A percentile compares a stretch with the other conserved stretches of the same genome.
Conservation (phyloP, 2,329 filamentous ascomycete genomes). For the Colletotrichum australisinense region DNA sequence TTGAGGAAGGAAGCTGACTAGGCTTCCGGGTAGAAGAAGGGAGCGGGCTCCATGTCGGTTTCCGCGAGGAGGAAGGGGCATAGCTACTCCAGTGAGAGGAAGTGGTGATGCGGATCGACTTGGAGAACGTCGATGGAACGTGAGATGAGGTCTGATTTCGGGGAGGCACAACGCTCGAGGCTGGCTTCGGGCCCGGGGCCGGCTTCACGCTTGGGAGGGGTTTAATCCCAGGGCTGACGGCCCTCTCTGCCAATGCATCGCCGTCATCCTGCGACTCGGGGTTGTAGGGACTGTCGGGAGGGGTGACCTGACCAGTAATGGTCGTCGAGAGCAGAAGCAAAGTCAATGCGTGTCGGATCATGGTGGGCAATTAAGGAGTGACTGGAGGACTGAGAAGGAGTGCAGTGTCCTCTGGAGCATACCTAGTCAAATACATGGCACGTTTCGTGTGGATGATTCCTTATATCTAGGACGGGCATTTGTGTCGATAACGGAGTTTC, state of each 20-base stretch:
- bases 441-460: background rate
- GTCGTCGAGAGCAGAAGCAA: background rate
- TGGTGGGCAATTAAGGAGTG: background rate
- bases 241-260: background rate
- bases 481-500: background rate
- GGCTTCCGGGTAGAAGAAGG: background rate
- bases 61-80: background rate
- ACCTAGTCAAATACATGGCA: background rate
- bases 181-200: background rate
- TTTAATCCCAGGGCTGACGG: background rate
- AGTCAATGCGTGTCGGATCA: background rate
- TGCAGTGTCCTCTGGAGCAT: background rate
- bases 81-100: background rate
- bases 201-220: background rate
- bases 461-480: background rate
- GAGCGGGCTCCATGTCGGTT: no score
- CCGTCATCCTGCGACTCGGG: background rate
- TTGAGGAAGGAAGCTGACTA: background rate
- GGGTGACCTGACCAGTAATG: background rate
- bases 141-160: background rate
- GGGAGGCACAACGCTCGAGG: background rate
- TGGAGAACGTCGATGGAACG: background rate
- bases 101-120: background rate
- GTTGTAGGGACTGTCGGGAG: background rate
- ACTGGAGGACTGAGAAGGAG: background rate